Evolutionary conservation across 768 basidiomycete genomes (phyloP), one percentile per base, ranked within the genome.

Genomic region (Imleria badia): DNA sequence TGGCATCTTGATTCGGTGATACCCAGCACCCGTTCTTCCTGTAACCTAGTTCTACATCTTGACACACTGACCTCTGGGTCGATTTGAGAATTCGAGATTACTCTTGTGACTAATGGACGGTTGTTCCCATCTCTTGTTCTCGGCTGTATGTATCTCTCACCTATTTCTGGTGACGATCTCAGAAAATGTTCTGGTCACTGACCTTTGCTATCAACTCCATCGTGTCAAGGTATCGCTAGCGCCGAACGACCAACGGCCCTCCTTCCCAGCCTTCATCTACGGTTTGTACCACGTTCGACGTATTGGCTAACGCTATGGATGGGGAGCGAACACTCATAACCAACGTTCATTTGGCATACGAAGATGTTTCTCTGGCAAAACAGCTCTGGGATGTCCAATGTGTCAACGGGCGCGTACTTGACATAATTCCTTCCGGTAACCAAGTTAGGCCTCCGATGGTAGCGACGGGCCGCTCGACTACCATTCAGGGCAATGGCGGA

Each of bases 301-400:
- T 11, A 30, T 8, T 40, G 17, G 33, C 14, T 12, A 20, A 26
- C 41, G 41, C 19, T 17, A 53, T 52, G 52, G 45, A 45, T 14
- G 45, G 50, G 20, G 50, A 54, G 23, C 52, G 20, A 23, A 56
- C 48, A 19, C 42, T 60, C 19, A 65, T 70, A 36, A 52, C 45
- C 17, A 70, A 73, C 34, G 72, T 71, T 29, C 67, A 66, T 15
- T 59, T 75, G 23, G 61, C 71, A 46, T 60, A 72, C 56, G 30
- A 61, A 35, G 71, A 72, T 44, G 58, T 45, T 23, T 29, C 62
- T 31, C 49, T 59, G 35, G 67, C 66, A 36, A 61, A 62, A 39
- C 64, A 58, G 40, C 64, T 71, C 40, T 73, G 71, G 69, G 70
- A 65, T 45, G 58, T 74, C 15, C 58, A 66, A 35, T 75, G 73